Evolutionary conservation across 352 stramenopile genomes (phyloP).

Genomic region (Phytophthora colocasiae): DNA sequence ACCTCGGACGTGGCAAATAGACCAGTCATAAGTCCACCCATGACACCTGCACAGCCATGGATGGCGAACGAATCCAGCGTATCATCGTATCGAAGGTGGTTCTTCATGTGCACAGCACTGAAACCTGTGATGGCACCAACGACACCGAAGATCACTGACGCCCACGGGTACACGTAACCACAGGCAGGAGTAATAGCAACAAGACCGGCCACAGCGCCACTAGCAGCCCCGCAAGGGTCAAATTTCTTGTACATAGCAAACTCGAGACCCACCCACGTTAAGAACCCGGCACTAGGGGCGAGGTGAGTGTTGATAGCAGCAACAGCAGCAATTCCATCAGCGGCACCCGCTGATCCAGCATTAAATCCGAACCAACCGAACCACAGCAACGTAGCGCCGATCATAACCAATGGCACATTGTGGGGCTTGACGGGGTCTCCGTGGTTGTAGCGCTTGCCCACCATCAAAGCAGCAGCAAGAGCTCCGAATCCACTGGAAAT

Average conservation of each 20-base stretch:
- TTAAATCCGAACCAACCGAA: slow-evolving; percentile 91
- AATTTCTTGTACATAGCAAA: slow-evolving; percentile 62
- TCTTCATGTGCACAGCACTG: slow-evolving; percentile 64
- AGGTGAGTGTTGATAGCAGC: slow-evolving; percentile 82
- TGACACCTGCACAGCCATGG: slow-evolving; percentile 70
- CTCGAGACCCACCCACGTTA: slow-evolving; percentile 75
- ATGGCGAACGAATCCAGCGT: slow-evolving; percentile 82
- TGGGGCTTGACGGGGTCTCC: slow-evolving; percentile 74
- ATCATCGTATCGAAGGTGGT: slow-evolving; percentile 79
- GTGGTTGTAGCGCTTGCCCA: slow-evolving; percentile 81
- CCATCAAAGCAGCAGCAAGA: slow-evolving; percentile 68
- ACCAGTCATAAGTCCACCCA: slow-evolving; percentile 67
- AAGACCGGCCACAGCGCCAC: slow-evolving; percentile 68
- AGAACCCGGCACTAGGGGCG: slow-evolving; percentile 60
- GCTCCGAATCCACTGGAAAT: slow-evolving; percentile 80
- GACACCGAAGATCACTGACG: slow-evolving; percentile 78
- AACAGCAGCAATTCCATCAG: slow-evolving; percentile 65
- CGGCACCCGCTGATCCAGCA: slow-evolving; percentile 60
- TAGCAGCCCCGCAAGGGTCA: slow-evolving; percentile 68
- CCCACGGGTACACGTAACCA: slow-evolving; percentile 76
- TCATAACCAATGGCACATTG: slow-evolving; percentile 87
- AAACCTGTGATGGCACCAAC: slow-evolving; percentile 64
- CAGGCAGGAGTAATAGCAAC: slow-evolving; percentile 76
- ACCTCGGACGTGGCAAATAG: slow-evolving; percentile 71
- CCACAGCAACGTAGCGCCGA: slow-evolving; percentile 79